phyloP scores from a whole-genome alignment of 495 filamentous ascomycete genomes.

The Talaromyces nanjingensis region DNA sequence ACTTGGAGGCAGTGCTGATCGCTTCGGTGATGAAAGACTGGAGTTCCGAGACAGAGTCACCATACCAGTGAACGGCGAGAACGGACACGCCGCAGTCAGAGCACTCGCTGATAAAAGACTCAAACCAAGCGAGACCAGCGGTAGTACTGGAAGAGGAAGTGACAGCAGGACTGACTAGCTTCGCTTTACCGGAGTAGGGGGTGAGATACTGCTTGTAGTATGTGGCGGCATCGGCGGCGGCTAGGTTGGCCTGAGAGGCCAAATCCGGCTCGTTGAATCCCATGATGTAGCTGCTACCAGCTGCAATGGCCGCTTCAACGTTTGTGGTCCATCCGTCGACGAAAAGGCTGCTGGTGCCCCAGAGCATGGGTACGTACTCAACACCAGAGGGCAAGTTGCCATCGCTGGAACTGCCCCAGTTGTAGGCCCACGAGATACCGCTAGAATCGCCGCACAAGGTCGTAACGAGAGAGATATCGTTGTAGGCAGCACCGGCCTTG shows the following conservation, averaged over 20 bases:
- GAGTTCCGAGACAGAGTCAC: conserved; percentile 40
- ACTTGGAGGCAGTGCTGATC: conserved; percentile 29
- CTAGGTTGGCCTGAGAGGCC: conserved; percentile 56
- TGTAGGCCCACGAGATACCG: conserved; percentile 59
- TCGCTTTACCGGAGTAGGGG: conserved; percentile 55
- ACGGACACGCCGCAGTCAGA: conserved; percentile 55
- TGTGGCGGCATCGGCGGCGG: conserved; percentile 49
- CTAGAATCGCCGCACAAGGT: conserved; percentile 33
- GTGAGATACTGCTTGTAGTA: conserved; percentile 63
- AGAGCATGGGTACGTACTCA: conserved; percentile 72
- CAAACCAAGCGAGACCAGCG: conserved; percentile 57
- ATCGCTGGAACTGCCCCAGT: conserved; percentile 55
- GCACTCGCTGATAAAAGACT: conserved; percentile 52
- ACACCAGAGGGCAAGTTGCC: conserved; percentile 33
- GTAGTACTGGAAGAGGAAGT: conserved; percentile 51
- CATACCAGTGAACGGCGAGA: conserved; percentile 67
- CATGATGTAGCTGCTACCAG: conserved; percentile 57
- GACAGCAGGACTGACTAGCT: conserved; percentile 68
- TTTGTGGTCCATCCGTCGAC: conserved; percentile 54
- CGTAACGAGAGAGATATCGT: conserved; percentile 48
- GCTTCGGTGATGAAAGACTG: conserved; percentile 51
- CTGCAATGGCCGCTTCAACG: conserved; percentile 50
- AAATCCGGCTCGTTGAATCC: conserved; percentile 88
- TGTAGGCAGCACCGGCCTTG: conserved; percentile 75
- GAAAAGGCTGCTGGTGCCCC: conserved; percentile 42